Evolutionary conservation across 2,329 filamentous ascomycete genomes (phyloP), one percentile per base, ranked within the genome.

Genomic region (Chaetomium sp.): DNA sequence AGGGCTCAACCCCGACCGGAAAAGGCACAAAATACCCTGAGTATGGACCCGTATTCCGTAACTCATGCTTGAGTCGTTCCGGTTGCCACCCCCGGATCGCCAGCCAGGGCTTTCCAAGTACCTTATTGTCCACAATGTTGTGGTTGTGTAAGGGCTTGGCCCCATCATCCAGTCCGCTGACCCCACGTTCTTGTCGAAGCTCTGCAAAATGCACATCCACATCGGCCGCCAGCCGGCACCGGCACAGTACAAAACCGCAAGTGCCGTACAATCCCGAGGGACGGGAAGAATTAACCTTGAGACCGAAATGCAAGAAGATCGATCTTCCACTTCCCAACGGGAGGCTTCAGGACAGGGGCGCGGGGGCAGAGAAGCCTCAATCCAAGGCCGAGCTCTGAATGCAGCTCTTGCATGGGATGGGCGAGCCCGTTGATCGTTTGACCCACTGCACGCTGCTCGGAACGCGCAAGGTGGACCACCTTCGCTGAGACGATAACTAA

Each of bases 161-260:
- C 40, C 65, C 63, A 60, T 68, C 49, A 36, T 27, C 32, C 49
- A 50, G 40, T 52, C 33, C n/a, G 40, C 40, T 36, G 42, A 27
- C 40, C 49, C 49, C 41, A 44, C 41, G 49, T 45, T 27, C 19
- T 3, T 44, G 49, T 47, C 33, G 33, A 44, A 37, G 41, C 33
- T 52, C 49, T 43, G 49, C 41, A 36, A 52, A 37, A 5, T 32
- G 27, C 19, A 27, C 19, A n/a, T 19, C 48, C 38, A 50, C 38
- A 40, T 33, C 19, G 35, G 40, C 27, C 32, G 11, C 44, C 44
- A 12, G 8, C 32, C 27, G n/a, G 32, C 42, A n/a, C 40, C 42
- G 6, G 42, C 19, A 8, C 14, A 42, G 11, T 14, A 7, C 40
- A 12, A 12, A 40, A 40, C 12, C 40, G 11, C 40, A 11, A 48